Conservation (phyloP, 108 stramenopile genomes). For the Nitzschia putrida region DNA sequence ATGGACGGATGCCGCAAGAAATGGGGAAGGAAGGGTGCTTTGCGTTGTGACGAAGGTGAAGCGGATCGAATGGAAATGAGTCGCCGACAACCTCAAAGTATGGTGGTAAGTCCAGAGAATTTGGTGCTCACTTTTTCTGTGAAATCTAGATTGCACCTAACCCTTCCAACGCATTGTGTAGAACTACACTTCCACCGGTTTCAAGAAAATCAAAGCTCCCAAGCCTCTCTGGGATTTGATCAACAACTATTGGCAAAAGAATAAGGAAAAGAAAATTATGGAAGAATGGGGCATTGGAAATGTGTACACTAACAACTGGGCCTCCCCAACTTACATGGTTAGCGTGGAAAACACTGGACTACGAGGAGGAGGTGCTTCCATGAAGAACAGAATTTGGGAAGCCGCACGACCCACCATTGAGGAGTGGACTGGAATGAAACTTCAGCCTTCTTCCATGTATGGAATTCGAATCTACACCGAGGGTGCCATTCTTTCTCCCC, state of each 20-base stretch:
- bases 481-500: constrained; percentile 84
- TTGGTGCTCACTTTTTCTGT: not conserved
- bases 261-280: constrained; percentile 34
- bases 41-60: constrained; percentile 62
- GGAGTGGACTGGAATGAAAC: constrained; percentile 89
- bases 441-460: constrained; percentile 81
- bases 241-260: constrained; percentile 60
- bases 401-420: constrained; percentile 77
- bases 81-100: constrained; percentile 70
- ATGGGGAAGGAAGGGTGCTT: constrained; percentile 42
- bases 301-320: constrained; percentile 83
- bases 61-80: constrained; percentile 73
- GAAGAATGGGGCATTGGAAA: constrained; percentile 59
- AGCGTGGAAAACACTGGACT: constrained; percentile 68
- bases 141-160: not conserved
- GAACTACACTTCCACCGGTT: constrained; percentile 67
- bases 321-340: constrained; percentile 72
- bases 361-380: constrained; percentile 60
- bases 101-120: constrained; percentile 43
- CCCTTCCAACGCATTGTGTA: constrained; percentile 23
- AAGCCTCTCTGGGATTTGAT: constrained; percentile 57
- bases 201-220: constrained; percentile 72
- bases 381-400: constrained; percentile 80
- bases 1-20: constrained; percentile 75
- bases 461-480: constrained; percentile 88